A percentile compares a stretch with the other conserved stretches of the same genome.
These are phyloP conservation scores for Fusarium subtropicale DNA, from an alignment of 2,329 filamentous ascomycete genomes.

Conservation along the genomic window DNA sequence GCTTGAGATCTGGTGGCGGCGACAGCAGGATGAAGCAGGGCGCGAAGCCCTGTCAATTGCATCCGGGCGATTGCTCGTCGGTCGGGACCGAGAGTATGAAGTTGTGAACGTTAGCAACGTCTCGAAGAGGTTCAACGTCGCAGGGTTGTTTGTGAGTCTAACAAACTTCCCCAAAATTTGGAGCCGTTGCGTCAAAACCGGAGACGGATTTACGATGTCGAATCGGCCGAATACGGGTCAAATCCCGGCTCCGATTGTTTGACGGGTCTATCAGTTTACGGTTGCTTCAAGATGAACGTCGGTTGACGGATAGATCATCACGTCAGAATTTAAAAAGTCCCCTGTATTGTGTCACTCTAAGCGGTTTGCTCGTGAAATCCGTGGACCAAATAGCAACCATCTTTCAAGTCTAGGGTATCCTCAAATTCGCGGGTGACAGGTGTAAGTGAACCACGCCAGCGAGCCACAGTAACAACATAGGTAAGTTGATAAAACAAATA, in stretches of 20 bases:
- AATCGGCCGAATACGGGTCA: constrained; percentile 26
- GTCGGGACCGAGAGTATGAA: constrained; percentile 9
- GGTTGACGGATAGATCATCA: neutral
- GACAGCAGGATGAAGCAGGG: constrained; percentile 46
- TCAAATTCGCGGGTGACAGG: neutral
- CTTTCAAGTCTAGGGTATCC: neutral
- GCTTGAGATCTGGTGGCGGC: constrained; percentile 43
- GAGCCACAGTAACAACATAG: neutral
- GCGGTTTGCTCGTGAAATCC: neutral
- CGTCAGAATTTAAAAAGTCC: neutral
- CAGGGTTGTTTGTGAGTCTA: constrained; percentile 31
- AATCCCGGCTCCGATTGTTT: neutral
- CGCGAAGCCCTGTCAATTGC: constrained; percentile 48
- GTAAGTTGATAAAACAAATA: neutral
- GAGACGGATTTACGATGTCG: constrained; percentile 16
- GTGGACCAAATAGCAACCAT: neutral
- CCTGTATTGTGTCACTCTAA: neutral
- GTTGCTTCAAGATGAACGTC: neutral
- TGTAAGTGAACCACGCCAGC: neutral
- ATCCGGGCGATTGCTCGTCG: constrained; percentile 48
- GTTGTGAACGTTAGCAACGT: constrained; percentile 6
- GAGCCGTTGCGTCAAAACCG: constrained; percentile 13
- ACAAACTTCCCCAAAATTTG: constrained; percentile 32
- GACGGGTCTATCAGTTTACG: neutral
- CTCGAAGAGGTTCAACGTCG: constrained; percentile 3